Base-by-base conservation (phyloP, 2,329 filamentous ascomycete species). In the Talaromyces sp. region DNA sequence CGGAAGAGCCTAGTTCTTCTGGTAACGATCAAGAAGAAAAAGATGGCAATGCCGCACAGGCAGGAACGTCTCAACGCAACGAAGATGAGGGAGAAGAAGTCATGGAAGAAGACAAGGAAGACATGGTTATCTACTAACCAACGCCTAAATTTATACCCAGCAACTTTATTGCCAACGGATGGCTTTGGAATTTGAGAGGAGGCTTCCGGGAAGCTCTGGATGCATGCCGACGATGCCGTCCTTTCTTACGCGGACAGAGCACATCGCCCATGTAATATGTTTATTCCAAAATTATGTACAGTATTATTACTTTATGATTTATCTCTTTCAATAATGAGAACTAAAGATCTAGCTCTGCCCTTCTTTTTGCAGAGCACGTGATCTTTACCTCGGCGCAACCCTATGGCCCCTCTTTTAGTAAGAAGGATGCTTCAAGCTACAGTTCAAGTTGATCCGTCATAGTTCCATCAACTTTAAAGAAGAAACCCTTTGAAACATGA, bases 101-200 rank as follows among this genome's bases (percentile, higher is more conserved):
- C 60, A 82, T 96, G 65, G 86, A 95, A 58, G 89, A 91, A 73
- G 90, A 89, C 58, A 90, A 91, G 62, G 92, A 97, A 78, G 92
- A 96, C 69, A 92, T 89, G 67, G 91, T 96, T 58, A 93, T 96
- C 62, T 96, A 96, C 78, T 96, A 69, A 35, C 38, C 6, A 46
- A 24, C 21, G n/a, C 32, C 3, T 17, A 49, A 11, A 21, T 57
- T 46, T 21, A 55, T 26, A 10, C 21, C 21, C 9, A 5, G 9
- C 43, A 46, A 46, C 1, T 21, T 19, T 21, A n/a, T 46, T 17
- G 5, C 3, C 11, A 35, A 35, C 3, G 11, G 11, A 21, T 19
- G n/a, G 19, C 8, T 46, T 10, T 46, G 14, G 38, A 55, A 38
- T 38, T 21, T 19, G 27, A 13, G 29, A 55, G 5, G 14, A 38